A percentile compares a stretch with the other conserved stretches of the same genome.
Conservation (phyloP, 805 yeast genomes). For the Sungouiozyma intestinalis region DNA sequence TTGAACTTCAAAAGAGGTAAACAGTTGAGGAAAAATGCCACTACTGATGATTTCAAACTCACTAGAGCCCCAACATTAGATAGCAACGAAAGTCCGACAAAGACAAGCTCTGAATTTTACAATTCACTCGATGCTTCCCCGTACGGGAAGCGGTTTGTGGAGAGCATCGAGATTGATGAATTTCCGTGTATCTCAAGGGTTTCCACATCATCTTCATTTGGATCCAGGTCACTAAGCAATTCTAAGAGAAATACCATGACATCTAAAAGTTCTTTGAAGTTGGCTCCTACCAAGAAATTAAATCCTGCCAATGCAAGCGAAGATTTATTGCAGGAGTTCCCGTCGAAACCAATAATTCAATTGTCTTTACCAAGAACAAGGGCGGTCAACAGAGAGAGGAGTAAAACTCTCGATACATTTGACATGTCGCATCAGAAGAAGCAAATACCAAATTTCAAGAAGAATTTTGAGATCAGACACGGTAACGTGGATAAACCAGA, state of each 20-base stretch:
- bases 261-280: neutral
- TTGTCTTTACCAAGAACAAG: neutral
- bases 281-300: neutral
- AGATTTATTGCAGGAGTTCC: neutral
- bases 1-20: constrained; percentile 7
- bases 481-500: neutral
- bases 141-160: neutral
- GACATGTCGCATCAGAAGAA: constrained; percentile 10
- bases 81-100: constrained; percentile 6
- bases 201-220: neutral
- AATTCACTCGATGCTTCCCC: neutral
- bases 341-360: neutral
- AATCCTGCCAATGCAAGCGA: neutral
- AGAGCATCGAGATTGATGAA: neutral
- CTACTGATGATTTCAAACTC: neutral
- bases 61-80: neutral
- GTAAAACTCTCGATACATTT: constrained; percentile 24
- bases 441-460: neutral
- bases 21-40: neutral
- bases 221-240: neutral
- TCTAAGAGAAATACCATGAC: neutral
- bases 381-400: constrained; percentile 17
- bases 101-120: constrained; percentile 3
- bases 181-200: neutral
- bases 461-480: neutral